A percentile compares a stretch with the other conserved stretches of the same genome.
phyloP scores from a whole-genome alignment of 2,329 filamentous ascomycete genomes.

The Xenoacremonium recifei region DNA sequence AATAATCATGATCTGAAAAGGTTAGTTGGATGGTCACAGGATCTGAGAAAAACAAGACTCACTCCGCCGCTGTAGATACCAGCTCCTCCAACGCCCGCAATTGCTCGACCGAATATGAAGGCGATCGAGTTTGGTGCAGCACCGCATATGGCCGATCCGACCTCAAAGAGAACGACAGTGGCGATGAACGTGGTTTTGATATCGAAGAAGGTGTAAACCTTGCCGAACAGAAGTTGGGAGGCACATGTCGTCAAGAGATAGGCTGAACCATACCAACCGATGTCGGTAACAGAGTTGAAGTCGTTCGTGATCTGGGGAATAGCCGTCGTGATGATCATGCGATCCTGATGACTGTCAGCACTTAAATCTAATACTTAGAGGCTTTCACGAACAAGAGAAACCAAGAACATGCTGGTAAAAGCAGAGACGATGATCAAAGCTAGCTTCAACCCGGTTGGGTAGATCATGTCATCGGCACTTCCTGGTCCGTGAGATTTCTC shows the following conservation, averaged over 20 bases:
- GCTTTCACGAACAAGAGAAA: no score
- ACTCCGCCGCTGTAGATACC: neutral
- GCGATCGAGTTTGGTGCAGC: neutral
- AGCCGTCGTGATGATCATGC: conserved; percentile 13
- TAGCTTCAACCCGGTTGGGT: no score
- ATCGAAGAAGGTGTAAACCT: neutral
- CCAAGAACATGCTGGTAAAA: conserved; percentile 55
- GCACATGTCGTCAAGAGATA: conserved; percentile 23
- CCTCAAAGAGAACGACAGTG: neutral
- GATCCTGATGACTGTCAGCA: no score
- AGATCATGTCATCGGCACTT: no score
- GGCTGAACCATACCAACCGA: conserved; percentile 43
- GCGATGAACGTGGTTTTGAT: neutral
- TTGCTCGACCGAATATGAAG: neutral
- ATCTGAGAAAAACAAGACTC: no score
- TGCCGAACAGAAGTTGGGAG: neutral
- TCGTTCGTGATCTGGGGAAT: conserved; percentile 34
- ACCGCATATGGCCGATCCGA: neutral
- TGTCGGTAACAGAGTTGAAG: conserved; percentile 37
- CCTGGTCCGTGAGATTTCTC: no score
- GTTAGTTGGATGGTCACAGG: no score
- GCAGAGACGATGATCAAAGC: conserved; percentile 53
- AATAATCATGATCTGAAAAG: conserved; percentile 1
- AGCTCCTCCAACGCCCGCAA: neutral
- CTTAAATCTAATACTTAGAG: no score